A percentile compares a stretch with the other conserved stretches of the same genome.
phyloP scores from a whole-genome alignment of 176 grass and related monocot genomes.

The Carex parvula region DNA sequence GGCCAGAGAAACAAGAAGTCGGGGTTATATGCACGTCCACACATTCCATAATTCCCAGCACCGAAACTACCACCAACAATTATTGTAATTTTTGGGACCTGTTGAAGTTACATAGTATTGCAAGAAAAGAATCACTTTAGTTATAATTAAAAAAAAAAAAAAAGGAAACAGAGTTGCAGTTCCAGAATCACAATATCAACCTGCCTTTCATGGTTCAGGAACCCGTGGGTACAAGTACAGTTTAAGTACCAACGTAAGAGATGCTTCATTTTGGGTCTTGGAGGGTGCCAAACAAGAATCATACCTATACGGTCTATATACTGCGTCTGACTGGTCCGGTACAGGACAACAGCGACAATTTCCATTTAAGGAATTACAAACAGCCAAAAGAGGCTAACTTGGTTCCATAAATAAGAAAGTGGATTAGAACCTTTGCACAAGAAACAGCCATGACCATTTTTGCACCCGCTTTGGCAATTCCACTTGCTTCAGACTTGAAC shows the following conservation, averaged over 20 bases:
- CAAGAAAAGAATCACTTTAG: neutral
- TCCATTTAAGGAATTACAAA: neutral
- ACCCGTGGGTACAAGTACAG: neutral
- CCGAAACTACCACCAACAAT: constrained; percentile 98
- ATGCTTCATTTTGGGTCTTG: neutral
- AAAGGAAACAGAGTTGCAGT: neutral
- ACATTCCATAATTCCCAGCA: constrained; percentile 99
- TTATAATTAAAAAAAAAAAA: neutral
- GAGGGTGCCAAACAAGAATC: neutral
- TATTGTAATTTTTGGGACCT: constrained; percentile 97
- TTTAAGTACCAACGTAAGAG: neutral
- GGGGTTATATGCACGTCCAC: constrained; percentile 91
- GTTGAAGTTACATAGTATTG: neutral
- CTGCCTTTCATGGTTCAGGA: neutral
- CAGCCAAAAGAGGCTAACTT: neutral
- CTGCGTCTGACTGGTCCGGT: neutral
- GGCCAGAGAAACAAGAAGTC: constrained; percentile 96
- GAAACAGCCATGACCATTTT: constrained; percentile 99
- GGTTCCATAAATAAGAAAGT: neutral
- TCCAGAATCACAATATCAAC: neutral
- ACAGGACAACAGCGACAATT: neutral
- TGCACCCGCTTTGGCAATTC: constrained; percentile 93
- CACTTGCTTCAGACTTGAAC: constrained; percentile 86
- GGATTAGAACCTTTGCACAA: constrained; percentile 62
- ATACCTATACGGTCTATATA: neutral